These are phyloP conservation scores for Suhomyces kunorum DNA, from an alignment of 1,139 yeast genomes.

Conservation along the genomic window DNA sequence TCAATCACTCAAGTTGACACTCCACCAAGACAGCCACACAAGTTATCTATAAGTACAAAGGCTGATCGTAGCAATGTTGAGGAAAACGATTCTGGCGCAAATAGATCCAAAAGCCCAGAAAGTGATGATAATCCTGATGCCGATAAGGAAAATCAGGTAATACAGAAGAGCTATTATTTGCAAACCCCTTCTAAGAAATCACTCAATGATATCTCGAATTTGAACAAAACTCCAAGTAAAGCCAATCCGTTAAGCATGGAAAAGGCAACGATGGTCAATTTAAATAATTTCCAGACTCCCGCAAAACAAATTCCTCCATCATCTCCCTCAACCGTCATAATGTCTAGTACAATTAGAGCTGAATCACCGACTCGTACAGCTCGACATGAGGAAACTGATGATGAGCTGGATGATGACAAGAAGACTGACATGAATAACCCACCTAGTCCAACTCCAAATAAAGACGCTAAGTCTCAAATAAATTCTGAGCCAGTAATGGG, in stretches of 20 bases:
- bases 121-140: constrained; percentile 16
- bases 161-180: constrained; percentile 17
- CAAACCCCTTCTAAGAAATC: constrained; percentile 40
- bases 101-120: constrained; percentile 17
- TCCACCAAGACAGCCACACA: constrained; percentile 44
- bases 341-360: constrained; percentile 20
- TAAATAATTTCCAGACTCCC: constrained; percentile 21
- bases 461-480: constrained; percentile 21
- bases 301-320: constrained; percentile 23
- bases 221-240: constrained; percentile 21
- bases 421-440: constrained; percentile 22
- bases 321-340: constrained; percentile 28
- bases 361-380: constrained; percentile 6
- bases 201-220: constrained; percentile 29
- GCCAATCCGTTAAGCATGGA: constrained; percentile 11
- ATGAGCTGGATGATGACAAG: constrained; percentile 7
- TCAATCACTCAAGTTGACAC: constrained; percentile 42
- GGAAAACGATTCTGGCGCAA: constrained; percentile 17
- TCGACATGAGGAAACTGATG: constrained; percentile 7
- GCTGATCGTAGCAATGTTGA: constrained; percentile 20
- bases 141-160: constrained; percentile 15
- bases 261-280: constrained; percentile 7
- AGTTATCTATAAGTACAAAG: constrained; percentile 26
- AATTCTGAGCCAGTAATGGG: constrained; percentile 45
- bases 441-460: constrained; percentile 46